Percentiles rank a stretch among this genome's conserved stretches.
phyloP scores from a whole-genome alignment of 805 yeast genomes.

The Kluyveromyces aestuarii region DNA sequence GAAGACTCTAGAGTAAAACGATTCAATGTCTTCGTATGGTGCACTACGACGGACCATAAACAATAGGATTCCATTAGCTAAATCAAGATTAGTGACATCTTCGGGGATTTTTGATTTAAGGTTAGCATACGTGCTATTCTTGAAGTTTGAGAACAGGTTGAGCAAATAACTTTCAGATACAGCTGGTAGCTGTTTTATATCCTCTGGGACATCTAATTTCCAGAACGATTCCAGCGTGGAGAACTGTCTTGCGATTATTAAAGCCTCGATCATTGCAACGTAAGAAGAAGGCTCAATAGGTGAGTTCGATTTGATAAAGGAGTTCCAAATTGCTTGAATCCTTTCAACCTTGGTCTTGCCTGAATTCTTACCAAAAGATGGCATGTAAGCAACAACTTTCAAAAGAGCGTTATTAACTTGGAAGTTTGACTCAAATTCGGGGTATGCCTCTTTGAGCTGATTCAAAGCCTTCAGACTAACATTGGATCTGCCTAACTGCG shows the following conservation, averaged over 20 bases:
- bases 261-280: constrained; percentile 15
- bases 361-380: constrained; percentile 1
- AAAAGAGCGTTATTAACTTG: constrained; percentile 8
- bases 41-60: constrained; percentile 10
- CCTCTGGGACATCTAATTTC: constrained; percentile 17
- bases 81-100: constrained; percentile 11
- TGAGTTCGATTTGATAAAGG: constrained; percentile 12
- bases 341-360: constrained; percentile 10
- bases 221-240: constrained; percentile 16
- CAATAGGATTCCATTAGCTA: constrained; percentile 17
- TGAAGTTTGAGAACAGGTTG: constrained; percentile 7
- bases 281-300: constrained; percentile 12
- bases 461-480: constrained; percentile 15
- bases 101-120: constrained; percentile 11
- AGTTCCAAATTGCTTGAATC: constrained; percentile 27
- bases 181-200: constrained; percentile 10
- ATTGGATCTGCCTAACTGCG: constrained; percentile 11
- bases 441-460: constrained; percentile 11
- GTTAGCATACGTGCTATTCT: constrained; percentile 5
- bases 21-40: constrained; percentile 8
- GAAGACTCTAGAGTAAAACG: constrained; percentile 12
- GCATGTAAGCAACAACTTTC: constrained; percentile 17
- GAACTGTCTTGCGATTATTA: constrained; percentile 13
- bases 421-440: constrained; percentile 3
- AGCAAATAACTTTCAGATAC: constrained; percentile 17